A percentile compares a stretch with the other conserved stretches of the same genome.
Evolutionary conservation across 352 stramenopile species (phyloP).

Genomic region (Globisporangium uncinulatum): DNA sequence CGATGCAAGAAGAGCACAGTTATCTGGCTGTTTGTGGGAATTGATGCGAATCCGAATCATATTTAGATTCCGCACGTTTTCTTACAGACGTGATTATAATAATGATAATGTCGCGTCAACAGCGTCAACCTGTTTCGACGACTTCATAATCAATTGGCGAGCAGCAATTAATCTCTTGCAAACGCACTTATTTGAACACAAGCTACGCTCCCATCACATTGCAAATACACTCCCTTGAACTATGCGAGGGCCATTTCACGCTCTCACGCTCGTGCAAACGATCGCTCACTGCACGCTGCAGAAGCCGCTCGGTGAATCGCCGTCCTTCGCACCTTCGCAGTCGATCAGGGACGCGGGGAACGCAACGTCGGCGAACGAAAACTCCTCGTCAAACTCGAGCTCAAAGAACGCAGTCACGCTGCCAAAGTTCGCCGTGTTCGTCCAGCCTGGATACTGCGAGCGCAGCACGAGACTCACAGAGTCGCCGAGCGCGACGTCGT

Average conservation of each 20-base stretch:
- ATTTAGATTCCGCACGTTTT: too few relatives aligned
- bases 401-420: slow-evolving; percentile 38
- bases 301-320: neutral
- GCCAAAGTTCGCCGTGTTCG: slow-evolving; percentile 54
- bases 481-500: slow-evolving; percentile 32
- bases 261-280: neutral
- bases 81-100: too few relatives aligned
- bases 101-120: too few relatives aligned
- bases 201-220: too few relatives aligned
- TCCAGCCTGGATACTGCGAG: slow-evolving; percentile 45
- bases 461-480: slow-evolving; percentile 42
- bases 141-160: too few relatives aligned
- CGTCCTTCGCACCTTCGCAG: neutral
- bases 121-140: too few relatives aligned
- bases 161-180: too few relatives aligned
- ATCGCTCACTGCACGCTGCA: neutral
- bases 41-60: too few relatives aligned
- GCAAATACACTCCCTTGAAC: neutral
- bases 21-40: too few relatives aligned
- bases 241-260: neutral
- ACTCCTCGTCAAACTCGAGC: slow-evolving; percentile 43
- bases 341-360: neutral
- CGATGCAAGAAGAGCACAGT: too few relatives aligned
- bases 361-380: slow-evolving; percentile 23
- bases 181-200: neutral